These are phyloP conservation scores for Triticum turgidum DNA, from an alignment of 176 grass and related monocot species.

Conservation along the genomic window DNA sequence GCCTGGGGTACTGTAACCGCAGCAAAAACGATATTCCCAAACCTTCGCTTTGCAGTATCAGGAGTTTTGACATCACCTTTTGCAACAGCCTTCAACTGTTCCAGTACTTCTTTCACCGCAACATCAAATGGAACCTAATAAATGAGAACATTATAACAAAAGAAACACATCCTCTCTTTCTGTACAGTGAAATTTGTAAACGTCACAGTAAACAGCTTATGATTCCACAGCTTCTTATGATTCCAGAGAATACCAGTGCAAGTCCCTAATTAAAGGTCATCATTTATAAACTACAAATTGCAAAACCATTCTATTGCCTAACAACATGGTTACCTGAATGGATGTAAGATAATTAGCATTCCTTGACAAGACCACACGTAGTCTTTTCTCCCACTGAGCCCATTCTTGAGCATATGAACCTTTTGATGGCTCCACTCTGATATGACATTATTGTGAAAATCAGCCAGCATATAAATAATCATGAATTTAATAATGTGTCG, in stretches of 20 bases:
- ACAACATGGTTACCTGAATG: slow-evolving; percentile 72
- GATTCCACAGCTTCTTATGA: background rate
- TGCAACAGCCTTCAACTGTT: slow-evolving; percentile 76
- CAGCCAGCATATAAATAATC: slow-evolving; percentile 23
- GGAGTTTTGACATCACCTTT: slow-evolving; percentile 77
- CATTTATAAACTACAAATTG: background rate
- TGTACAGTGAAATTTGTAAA: background rate
- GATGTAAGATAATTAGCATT: slow-evolving; percentile 77
- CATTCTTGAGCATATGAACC: slow-evolving; percentile 91
- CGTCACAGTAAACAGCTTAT: background rate
- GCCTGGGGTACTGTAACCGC: slow-evolving; percentile 65
- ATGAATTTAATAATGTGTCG: slow-evolving; percentile 9
- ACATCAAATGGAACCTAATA: slow-evolving; percentile 91
- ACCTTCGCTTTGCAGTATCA: slow-evolving; percentile 63
- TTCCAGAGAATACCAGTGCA: slow-evolving; percentile 11
- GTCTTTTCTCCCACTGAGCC: slow-evolving; percentile 77
- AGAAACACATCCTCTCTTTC: slow-evolving; percentile 1
- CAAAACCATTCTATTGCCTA: background rate
- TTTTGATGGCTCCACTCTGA: slow-evolving; percentile 84
- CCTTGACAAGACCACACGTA: slow-evolving; percentile 53
- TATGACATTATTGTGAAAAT: slow-evolving; percentile 39
- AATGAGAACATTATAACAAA: slow-evolving; percentile 3
- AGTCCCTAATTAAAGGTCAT: background rate
- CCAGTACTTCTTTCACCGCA: slow-evolving; percentile 75
- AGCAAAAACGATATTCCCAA: slow-evolving; percentile 84